These are phyloP conservation scores for Dunaliella sp. DNA, from an alignment of 139 green algal genomes.

Conservation along the genomic window DNA sequence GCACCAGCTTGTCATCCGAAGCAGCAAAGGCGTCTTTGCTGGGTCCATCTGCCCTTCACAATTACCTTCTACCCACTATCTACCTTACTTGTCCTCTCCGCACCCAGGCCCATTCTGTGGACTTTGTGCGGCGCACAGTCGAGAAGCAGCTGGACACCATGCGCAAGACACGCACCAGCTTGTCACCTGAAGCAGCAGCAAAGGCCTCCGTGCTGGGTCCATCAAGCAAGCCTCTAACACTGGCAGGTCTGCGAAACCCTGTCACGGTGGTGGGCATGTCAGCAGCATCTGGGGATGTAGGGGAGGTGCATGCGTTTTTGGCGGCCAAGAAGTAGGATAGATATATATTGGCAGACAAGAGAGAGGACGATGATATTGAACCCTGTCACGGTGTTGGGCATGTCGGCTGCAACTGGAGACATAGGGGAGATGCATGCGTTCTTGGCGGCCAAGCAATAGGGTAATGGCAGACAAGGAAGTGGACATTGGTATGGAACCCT, in stretches of 20 bases:
- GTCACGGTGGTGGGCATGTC: conserved; percentile 24
- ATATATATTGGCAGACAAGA: no score
- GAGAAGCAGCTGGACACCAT: conserved; percentile 86
- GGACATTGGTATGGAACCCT: no score
- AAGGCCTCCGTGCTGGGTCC: conserved; percentile 22
- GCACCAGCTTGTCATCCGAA: conserved; percentile 36
- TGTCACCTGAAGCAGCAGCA: conserved; percentile 22
- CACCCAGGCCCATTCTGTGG: conserved; percentile 73
- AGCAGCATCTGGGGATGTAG: conserved; percentile 31
- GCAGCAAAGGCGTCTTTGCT: conserved; percentile 21
- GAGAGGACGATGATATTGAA: no score
- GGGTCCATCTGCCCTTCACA: no score
- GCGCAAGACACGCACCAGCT: conserved; percentile 59
- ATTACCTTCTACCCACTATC: no score
- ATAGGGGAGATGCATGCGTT: conserved; percentile 28
- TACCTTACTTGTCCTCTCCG: no score
- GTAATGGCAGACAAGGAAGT: no score
- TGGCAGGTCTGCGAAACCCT: conserved; percentile 25
- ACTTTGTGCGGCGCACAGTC: conserved; percentile 85
- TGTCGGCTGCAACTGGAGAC: conserved; percentile 35
- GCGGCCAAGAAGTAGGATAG: background rate
- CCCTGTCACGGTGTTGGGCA: conserved; percentile 16
- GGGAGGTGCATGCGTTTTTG: conserved; percentile 32
- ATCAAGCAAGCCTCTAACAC: conserved; percentile 25
- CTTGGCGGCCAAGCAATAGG: conserved; percentile 5